Base-by-base conservation (phyloP, 768 basidiomycete species). In the Boletus pseudo-olivaceus region DNA sequence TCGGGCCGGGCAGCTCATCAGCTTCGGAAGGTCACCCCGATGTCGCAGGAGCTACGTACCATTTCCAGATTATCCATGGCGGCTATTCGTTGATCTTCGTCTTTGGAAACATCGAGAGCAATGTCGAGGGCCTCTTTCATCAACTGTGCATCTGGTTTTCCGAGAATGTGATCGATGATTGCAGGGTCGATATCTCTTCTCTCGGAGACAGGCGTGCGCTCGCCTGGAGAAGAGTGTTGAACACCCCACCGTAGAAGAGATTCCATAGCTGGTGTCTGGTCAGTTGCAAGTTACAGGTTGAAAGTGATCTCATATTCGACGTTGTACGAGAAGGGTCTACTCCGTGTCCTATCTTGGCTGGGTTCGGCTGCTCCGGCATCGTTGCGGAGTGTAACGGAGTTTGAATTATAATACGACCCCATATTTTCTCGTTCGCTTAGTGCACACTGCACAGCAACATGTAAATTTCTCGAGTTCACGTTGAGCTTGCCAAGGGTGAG, bases 11-110 rank as follows among this genome's bases (percentile, higher is more conserved):
- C 5, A 26, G 33, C 6, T 20, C 15, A 23, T 61, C 46, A 59
- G 51, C 43, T 10, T 46, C 6, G 9, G n/a, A 37, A 34, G 9
- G 12, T n/a, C 15, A 7, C 0, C 46, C 34, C 5, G 3, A 47
- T 5, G 32, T 46, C 32, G 39, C 17, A 14, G 30, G 38, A 14
- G 12, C 5, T 27, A 67, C 82, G 47, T 48, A 89, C 92, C 90
- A 94, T 88, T 73, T 96, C 93, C 30, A 94, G 72, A 63, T 95
- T 78, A 67, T 95, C 93, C 63, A 93, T 73, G 0, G 92, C 87
- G 17, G 75, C 73, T 39, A 91, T 72, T 35, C 90, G 73, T 15
- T 80, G 81, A 29, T 82, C 79, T 56, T 87, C 83, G 19, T 73
- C 69, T 48, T 74, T 76, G 17, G 67, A 71, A 10, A 73, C 68